Evolutionary conservation across 2,329 filamentous ascomycete genomes (phyloP), one percentile per base, ranked within the genome.

Genomic region (Macrophomina tecta): DNA sequence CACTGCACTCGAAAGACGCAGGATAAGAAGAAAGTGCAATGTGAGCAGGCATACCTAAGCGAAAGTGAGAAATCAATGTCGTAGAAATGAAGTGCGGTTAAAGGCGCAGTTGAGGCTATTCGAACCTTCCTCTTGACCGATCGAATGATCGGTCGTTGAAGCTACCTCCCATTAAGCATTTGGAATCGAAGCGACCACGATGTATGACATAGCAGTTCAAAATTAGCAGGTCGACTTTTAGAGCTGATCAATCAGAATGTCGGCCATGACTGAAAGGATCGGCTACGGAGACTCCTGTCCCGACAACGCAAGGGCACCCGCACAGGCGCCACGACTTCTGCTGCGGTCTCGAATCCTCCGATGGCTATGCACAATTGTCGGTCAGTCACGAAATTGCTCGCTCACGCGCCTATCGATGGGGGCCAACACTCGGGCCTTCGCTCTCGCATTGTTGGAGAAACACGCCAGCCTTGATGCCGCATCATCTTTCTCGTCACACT

Each of bases 321-420:
- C 45, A 62, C 58, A 49, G 45, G 58, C 58, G 58, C 58, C 58
- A 62, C 58, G 58, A 49, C 58, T 62, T 16, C 45, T 49, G 58
- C 58, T 62, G 58, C 58, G 58, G 58, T 23, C 58, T 62, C 58
- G 58, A 62, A 62, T 62, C 58, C 58, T 62, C 58, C 58, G 58
- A 62, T 49, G 58, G 58, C 58, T 62, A 62, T 62, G 58, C 58
- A 30, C 45, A 51, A 62, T 45, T 36, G 45, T 62, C 58, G 58
- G 58, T 23, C 58, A 12, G 45, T 58, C 53, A 32, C 28, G 45
- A 62, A 62, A 28, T 48, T 38, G 58, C 58, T 49, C 45, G 42
- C 45, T 45, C 58, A 48, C 14, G 30, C 56, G 30, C n/a, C 11
- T 34, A 12, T 18, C 11, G 12, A 38, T 62, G 58, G 58, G 58